Conservation (phyloP, 768 basidiomycete genomes). For the Naematelia aurantialba region DNA sequence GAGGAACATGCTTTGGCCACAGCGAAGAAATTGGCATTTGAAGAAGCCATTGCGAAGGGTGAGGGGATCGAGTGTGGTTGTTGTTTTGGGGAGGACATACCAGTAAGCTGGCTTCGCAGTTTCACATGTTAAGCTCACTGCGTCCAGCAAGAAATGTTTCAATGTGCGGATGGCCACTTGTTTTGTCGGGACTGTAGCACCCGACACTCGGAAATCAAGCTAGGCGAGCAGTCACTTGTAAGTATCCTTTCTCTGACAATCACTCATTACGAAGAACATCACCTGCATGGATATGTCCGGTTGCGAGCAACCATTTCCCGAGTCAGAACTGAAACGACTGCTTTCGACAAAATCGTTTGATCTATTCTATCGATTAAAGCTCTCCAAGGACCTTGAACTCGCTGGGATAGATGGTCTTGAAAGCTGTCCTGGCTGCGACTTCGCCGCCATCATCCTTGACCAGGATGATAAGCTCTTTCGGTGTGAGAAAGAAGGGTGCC, state of each 20-base stretch:
- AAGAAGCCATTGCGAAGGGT: slow-evolving; percentile 53
- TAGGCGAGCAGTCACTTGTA: slow-evolving; percentile 52
- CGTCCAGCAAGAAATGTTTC: slow-evolving; percentile 71
- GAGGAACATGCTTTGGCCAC: slow-evolving; percentile 34
- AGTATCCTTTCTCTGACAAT: slow-evolving; percentile 7
- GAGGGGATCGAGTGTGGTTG: slow-evolving; percentile 81
- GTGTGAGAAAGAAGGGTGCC: slow-evolving; percentile 61
- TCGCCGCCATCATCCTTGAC: slow-evolving; percentile 72
- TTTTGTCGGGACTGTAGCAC: slow-evolving; percentile 75
- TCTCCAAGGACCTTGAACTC: slow-evolving; percentile 71
- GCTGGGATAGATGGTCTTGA: slow-evolving; percentile 77
- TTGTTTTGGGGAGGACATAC: slow-evolving; percentile 70
- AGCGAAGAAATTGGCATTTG: slow-evolving; percentile 52
- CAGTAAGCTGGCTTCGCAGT: slow-evolving; percentile 56
- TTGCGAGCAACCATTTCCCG: slow-evolving; percentile 64
- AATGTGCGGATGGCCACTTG: slow-evolving; percentile 83
- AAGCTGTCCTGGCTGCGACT: slow-evolving; percentile 89
- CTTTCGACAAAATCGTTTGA: slow-evolving; percentile 64
- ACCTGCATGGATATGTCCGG: slow-evolving; percentile 79
- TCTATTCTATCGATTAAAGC: slow-evolving; percentile 62
- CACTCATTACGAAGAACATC: slow-evolving; percentile 54
- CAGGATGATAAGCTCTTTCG: slow-evolving; percentile 62
- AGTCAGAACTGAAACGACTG: slow-evolving; percentile 65
- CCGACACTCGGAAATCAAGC: slow-evolving; percentile 63
- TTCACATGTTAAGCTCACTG: not conserved